Percentiles rank a stretch among this genome's conserved stretches.
These are phyloP conservation scores for Wickerhamiella pararugosa DNA, from an alignment of 1,139 yeast genomes.

Conservation along the genomic window DNA sequence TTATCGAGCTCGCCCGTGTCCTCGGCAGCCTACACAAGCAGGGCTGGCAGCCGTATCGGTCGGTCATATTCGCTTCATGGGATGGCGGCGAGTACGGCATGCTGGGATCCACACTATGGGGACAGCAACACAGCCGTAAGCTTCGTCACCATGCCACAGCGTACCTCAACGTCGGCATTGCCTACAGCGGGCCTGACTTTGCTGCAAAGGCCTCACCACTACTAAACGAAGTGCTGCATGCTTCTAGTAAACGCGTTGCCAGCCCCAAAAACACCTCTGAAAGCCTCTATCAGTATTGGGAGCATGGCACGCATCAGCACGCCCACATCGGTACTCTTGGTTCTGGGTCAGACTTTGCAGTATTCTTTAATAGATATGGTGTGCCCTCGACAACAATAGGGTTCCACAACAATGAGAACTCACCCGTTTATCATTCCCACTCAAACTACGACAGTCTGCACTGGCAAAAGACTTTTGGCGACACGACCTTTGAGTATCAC, in stretches of 20 bases:
- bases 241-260: constrained; percentile 28
- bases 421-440: constrained; percentile 31
- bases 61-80: constrained; percentile 46
- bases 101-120: constrained; percentile 56
- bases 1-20: constrained; percentile 42
- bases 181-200: constrained; percentile 37
- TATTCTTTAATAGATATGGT: constrained; percentile 47
- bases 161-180: constrained; percentile 44
- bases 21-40: constrained; percentile 33
- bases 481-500: constrained; percentile 41
- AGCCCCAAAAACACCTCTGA: constrained; percentile 31
- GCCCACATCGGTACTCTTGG: constrained; percentile 33
- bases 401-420: constrained; percentile 29
- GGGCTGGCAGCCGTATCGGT: constrained; percentile 52
- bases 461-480: constrained; percentile 39
- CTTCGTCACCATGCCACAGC: constrained; percentile 38
- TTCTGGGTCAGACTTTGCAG: constrained; percentile 52
- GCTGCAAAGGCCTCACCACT: constrained; percentile 37
- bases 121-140: constrained; percentile 32
- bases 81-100: constrained; percentile 59
- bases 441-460: constrained; percentile 39
- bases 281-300: constrained; percentile 47
- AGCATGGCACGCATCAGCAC: constrained; percentile 18
- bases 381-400: constrained; percentile 46
- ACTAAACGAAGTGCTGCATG: constrained; percentile 22